Base-by-base conservation (phyloP, 1,284 basidiomycete genomes). In the Irpex sp. region DNA sequence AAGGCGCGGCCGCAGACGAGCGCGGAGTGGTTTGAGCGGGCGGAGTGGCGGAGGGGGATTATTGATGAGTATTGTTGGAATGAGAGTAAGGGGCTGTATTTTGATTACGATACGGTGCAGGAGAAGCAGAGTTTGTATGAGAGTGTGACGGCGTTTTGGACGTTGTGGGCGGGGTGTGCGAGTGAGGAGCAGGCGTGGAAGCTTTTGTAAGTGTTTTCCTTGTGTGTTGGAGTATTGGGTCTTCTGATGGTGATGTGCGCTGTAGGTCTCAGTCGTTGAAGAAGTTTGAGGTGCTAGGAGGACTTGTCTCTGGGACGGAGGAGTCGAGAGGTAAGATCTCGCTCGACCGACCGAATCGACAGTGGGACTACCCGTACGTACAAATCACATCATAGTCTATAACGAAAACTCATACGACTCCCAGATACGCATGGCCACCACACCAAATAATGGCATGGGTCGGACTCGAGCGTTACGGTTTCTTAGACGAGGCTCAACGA, bases 391-490 rank as follows among this genome's bases (percentile, higher is more conserved):
- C 62, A 57, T 23, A 2, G 23, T 4, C 2, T 4, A 23, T 23
- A 23, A 23, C 23, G 2, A 2, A 4, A 23, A 4, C 4, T 23
- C 23, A 23, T 4, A 23, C 23, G 23, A 2, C 4, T 23, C 23
- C 23, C 23, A 88, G 86, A 65, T 88, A 88, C 68, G 87, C 87
- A 66, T 89, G 86, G 97, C 94, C 96, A 23, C 96, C 96, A 55
- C 94, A 97, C 75, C 94, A 96, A 73, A 95, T 96, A 71, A 94
- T 97, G 86, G 81, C 92, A 14, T 99, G 96, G 96, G 94, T 98
- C 60, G 96, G 96, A 55, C 81, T 99, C 23, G 94, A 98, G 70
- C 88, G 95, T 58, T 99, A 99, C 72, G 96, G 96, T 2, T 98
- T 95, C 73, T 79, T 94, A 4, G 93, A 96, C 66, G 95, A 98